Evolutionary conservation across 331 rosid genomes (phyloP), one percentile per base, ranked within the genome.

Genomic region (Dryas integrifolia): DNA sequence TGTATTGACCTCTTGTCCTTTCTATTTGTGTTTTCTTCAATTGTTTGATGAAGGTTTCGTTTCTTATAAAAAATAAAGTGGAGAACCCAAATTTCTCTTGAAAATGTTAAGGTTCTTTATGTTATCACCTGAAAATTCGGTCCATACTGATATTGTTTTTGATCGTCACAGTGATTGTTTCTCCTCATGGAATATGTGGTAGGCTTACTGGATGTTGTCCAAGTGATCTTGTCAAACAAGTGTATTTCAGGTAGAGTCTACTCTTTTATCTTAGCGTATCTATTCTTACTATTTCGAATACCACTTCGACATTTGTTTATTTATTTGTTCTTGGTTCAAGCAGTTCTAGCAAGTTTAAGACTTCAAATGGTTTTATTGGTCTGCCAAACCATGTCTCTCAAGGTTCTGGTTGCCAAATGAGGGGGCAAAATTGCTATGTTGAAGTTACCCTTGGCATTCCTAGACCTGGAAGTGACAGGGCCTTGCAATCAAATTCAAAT

Each of bases 101-200:
- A 49, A 49, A 49, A 49, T 49, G 15, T 14, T 15, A 53, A 53
- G 58, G 65, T 60, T 60, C 65, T 60, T 40, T 18, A 53, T 70
- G 51, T 10, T 41, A 13, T 57, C 26, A 70, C 16, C 24, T 41
- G 50, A 69, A 24, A 57, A 9, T 43, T 45, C 13, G n/a, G 24
- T 44, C 81, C 68, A 50, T 55, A 81, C 67, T 86, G 24, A 85
- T 62, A 49, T 74, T 61, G 5, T 62, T 69, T 83, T 58, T 47
- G 49, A 61, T 64, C 71, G 71, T 74, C 73, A 74, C 92, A 95
- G 98, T 95, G 82, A 84, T 95, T 77, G 97, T 87, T 81, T 86
- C 98, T 78, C 98, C 98, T 72, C 96, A 95, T 82, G 98, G 98
- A 79, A 85, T 95, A 50, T 94, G 96, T 45, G 98, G 98, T 81